phyloP scores from a whole-genome alignment of 1,284 basidiomycete genomes.

The Athelia sp. region DNA sequence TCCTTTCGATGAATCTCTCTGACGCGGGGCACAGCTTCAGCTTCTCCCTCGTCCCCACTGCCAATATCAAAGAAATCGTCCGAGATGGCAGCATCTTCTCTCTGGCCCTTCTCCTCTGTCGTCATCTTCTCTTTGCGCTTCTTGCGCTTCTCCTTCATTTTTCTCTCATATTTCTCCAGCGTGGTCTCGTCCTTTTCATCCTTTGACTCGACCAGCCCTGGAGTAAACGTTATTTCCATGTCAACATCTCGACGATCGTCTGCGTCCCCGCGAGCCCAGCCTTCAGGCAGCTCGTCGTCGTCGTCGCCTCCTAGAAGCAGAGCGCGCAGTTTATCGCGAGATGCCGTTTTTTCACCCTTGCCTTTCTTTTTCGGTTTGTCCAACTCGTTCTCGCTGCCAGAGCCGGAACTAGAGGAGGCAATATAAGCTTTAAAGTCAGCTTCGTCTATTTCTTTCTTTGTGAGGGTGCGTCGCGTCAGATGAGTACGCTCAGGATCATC shows the following conservation, averaged over 20 bases:
- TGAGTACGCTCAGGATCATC: constrained; percentile 89
- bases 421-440: constrained; percentile 84
- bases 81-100: constrained; percentile 18
- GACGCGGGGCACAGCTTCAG: constrained; percentile 13
- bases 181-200: constrained; percentile 73
- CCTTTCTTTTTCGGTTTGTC: constrained; percentile 30
- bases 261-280: constrained; percentile 59
- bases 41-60: constrained; percentile 34
- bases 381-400: constrained; percentile 24
- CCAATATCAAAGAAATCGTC: constrained; percentile 77
- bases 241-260: constrained; percentile 54
- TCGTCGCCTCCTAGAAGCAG: constrained; percentile 66
- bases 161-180: constrained; percentile 79
- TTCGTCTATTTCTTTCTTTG: constrained; percentile 84
- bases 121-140: constrained; percentile 68
- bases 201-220: constrained; percentile 63
- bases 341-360: constrained; percentile 35
- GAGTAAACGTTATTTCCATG: constrained; percentile 92
- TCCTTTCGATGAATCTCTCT: constrained; percentile 22
- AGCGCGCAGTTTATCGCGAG: constrained; percentile 64
- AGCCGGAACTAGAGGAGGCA: constrained; percentile 65
- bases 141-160: constrained; percentile 83
- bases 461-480: constrained; percentile 74
- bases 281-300: constrained; percentile 66
- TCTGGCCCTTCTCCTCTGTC: constrained; percentile 16